Evolutionary conservation across 108 stramenopile species (phyloP).

Genomic region (Nannochloropsis gaditana): DNA sequence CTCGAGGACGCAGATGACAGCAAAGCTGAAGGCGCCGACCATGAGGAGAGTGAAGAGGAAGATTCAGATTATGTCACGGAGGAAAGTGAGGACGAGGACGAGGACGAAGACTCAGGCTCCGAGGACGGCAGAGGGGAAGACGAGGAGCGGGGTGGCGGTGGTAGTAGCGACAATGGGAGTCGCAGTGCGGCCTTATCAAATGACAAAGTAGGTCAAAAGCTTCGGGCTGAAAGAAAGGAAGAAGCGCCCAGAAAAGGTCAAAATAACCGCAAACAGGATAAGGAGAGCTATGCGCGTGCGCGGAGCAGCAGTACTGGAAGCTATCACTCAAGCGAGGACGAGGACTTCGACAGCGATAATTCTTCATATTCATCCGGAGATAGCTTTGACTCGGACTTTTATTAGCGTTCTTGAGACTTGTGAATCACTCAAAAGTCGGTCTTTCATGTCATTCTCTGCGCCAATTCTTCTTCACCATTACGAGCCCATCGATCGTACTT

Average conservation of each 20-base stretch:
- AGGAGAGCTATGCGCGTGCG: not conserved
- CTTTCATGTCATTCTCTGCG: too few relatives aligned
- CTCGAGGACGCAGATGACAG: not conserved
- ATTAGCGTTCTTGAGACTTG: not conserved
- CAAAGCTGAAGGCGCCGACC: not conserved
- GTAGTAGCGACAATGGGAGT: not conserved
- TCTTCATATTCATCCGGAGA: not conserved
- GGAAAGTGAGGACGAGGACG: not conserved
- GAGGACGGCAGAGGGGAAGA: not conserved
- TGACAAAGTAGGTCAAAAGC: not conserved
- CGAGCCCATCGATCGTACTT: too few relatives aligned
- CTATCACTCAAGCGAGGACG: conserved; percentile 5
- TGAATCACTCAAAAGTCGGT: too few relatives aligned
- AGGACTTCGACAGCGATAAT: not conserved
- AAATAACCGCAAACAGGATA: not conserved
- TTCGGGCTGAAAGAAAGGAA: not conserved
- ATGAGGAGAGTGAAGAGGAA: not conserved
- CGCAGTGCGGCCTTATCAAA: not conserved
- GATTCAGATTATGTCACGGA: conserved; percentile 2
- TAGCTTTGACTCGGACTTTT: conserved; percentile 16
- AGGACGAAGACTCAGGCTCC: not conserved
- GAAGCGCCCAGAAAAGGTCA: not conserved
- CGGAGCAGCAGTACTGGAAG: not conserved
- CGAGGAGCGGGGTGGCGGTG: not conserved
- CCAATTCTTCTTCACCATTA: too few relatives aligned